phyloP scores from a whole-genome alignment of 495 filamentous ascomycete genomes.

The Xanthoparmelia taractica region DNA sequence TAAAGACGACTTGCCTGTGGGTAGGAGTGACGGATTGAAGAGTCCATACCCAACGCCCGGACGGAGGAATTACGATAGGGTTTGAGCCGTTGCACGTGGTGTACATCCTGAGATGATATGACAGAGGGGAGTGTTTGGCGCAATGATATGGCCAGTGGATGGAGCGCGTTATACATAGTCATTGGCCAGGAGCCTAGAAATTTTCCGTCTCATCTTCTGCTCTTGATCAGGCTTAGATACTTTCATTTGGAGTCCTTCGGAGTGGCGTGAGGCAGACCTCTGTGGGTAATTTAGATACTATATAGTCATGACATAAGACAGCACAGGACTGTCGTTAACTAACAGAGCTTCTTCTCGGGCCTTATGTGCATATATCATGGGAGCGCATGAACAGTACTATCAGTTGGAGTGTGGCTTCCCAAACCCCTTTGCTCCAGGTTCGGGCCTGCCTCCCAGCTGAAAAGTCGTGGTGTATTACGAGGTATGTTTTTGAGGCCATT shows the following conservation, averaged over 20 bases:
- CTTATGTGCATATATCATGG: background rate
- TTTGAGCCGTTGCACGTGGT: constrained; percentile 3
- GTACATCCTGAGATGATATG: background rate
- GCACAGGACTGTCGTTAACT: background rate
- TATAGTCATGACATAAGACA: background rate
- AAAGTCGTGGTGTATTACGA: constrained; percentile 9
- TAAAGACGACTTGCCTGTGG: constrained; percentile 14
- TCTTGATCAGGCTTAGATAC: background rate
- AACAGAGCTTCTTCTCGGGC: no score
- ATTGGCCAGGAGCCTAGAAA: constrained; percentile 1
- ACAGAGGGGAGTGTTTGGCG: background rate
- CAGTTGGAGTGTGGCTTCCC: constrained; percentile 3
- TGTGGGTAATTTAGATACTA: background rate
- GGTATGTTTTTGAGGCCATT: constrained; percentile 12
- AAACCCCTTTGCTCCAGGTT: background rate
- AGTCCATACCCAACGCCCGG: constrained; percentile 21
- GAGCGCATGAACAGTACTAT: background rate
- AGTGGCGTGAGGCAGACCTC: background rate
- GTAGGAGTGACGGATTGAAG: constrained; percentile 10
- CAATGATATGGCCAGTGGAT: background rate
- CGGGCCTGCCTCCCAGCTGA: constrained; percentile 16
- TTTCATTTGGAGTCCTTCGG: background rate
- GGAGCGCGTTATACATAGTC: background rate
- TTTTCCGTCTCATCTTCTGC: background rate
- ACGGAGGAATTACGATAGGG: constrained; percentile 20